phyloP scores from a whole-genome alignment of 2,329 filamentous ascomycete genomes.

The Apiospora arundinis region DNA sequence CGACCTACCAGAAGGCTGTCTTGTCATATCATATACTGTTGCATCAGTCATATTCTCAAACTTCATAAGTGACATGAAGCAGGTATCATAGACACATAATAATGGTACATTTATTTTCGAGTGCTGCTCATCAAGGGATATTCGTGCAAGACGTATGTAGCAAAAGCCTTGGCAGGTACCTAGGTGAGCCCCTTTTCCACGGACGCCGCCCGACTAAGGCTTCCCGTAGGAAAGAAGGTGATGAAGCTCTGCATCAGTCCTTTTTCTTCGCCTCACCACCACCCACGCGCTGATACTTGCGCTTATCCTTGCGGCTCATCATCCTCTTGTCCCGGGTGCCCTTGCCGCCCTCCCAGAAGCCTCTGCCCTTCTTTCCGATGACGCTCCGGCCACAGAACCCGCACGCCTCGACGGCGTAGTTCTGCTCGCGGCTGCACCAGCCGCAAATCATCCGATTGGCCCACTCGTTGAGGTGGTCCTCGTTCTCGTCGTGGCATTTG shows the following conservation, averaged over 20 bases:
- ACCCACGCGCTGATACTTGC: slow-evolving; percentile 72
- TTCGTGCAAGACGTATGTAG: neutral
- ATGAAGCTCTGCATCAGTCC: slow-evolving; percentile 29
- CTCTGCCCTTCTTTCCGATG: slow-evolving; percentile 67
- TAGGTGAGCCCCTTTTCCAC: neutral
- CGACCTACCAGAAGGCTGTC: neutral
- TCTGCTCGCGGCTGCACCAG: slow-evolving; percentile 81
- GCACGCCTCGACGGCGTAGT: slow-evolving; percentile 78
- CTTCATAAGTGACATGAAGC: neutral
- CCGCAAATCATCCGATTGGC: slow-evolving; percentile 86
- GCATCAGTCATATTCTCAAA: neutral
- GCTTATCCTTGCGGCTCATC: slow-evolving; percentile 79
- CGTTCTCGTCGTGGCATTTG: slow-evolving; percentile 75
- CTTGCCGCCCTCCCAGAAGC: slow-evolving; percentile 89
- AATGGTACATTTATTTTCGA: neutral
- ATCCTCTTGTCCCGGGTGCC: slow-evolving; percentile 73
- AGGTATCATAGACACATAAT: neutral
- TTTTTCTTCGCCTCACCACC: slow-evolving; percentile 46
- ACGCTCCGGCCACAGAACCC: slow-evolving; percentile 74
- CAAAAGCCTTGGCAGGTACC: neutral
- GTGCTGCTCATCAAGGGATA: neutral
- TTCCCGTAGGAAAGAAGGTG: neutral
- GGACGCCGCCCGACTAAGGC: neutral
- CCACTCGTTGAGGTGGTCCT: slow-evolving; percentile 79
- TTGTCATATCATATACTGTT: neutral